These are phyloP conservation scores for Phytophthora gonapodyides DNA, from an alignment of 352 stramenopile genomes.

Conservation along the genomic window DNA sequence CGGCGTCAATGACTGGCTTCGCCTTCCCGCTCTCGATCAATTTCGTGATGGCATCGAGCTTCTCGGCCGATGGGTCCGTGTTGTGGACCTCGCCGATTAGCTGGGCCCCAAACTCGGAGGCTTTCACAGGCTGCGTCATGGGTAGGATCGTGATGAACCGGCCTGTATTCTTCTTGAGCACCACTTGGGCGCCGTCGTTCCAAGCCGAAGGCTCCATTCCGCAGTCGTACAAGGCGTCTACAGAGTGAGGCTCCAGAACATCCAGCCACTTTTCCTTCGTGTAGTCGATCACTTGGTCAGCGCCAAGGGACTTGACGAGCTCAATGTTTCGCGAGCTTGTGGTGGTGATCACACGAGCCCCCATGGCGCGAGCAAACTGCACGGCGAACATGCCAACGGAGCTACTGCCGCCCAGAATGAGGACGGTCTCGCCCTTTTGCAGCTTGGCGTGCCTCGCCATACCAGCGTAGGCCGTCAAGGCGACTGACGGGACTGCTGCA, in stretches of 20 bases:
- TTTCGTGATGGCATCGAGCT: conserved; percentile 26
- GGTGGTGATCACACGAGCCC: conserved; percentile 25
- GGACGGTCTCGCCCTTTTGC: conserved; percentile 24
- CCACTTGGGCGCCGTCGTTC: conserved; percentile 31
- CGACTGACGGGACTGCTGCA: conserved; percentile 22
- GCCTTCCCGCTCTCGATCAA: conserved; percentile 47
- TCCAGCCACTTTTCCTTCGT: conserved; percentile 36
- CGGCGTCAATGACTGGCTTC: conserved; percentile 40
- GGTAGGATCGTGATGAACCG: conserved; percentile 30
- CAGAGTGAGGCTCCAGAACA: conserved; percentile 30
- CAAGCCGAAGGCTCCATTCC: conserved; percentile 26
- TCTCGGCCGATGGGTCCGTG: conserved; percentile 4
- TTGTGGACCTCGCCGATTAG: conserved; percentile 1
- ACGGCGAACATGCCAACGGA: conserved; percentile 52
- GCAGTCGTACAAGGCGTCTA: conserved; percentile 33
- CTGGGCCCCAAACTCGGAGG: conserved; percentile 47
- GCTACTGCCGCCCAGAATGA: conserved; percentile 17
- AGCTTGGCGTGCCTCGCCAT: conserved; percentile 19
- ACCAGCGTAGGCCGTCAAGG: conserved; percentile 31
- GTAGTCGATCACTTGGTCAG: conserved; percentile 60
- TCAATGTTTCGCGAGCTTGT: conserved; percentile 20
- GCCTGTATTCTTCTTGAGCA: conserved; percentile 30
- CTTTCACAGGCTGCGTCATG: conserved; percentile 33
- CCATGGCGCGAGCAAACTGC: conserved; percentile 47
- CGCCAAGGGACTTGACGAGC: conserved; percentile 45